These are phyloP conservation scores for Calophaca sinica DNA, from an alignment of 306 rosid species.

Conservation along the genomic window DNA sequence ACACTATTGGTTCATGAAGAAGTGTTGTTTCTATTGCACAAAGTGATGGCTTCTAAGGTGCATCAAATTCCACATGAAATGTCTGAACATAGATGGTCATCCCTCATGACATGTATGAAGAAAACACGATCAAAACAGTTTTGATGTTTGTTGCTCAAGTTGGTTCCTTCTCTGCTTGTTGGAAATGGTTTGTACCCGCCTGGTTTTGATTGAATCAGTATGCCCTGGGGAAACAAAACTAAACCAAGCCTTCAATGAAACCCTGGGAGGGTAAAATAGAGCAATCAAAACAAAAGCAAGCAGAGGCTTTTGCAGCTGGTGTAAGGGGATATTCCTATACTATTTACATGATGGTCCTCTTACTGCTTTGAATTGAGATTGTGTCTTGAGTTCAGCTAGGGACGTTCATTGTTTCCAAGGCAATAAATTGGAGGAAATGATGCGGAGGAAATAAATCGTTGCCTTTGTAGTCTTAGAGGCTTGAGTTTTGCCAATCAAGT, in stretches of 20 bases:
- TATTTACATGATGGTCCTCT: slow-evolving; percentile 3
- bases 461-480: slow-evolving; percentile 20
- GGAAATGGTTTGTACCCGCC: neutral
- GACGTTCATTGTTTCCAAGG: slow-evolving; percentile 18
- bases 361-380: slow-evolving; percentile 10
- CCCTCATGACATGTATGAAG: slow-evolving; percentile 3
- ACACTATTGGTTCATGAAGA: neutral
- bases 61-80: neutral
- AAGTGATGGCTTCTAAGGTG: slow-evolving; percentile 2
- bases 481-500: neutral
- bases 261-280: neutral
- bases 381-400: slow-evolving; percentile 1
- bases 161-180: slow-evolving; percentile 2
- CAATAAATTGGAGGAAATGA: neutral
- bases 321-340: neutral
- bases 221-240: neutral
- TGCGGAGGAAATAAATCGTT: slow-evolving; percentile 11
- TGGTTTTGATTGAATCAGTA: neutral
- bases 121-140: slow-evolving; percentile 3
- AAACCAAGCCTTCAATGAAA: slow-evolving; percentile 24
- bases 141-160: neutral
- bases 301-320: slow-evolving; percentile 3
- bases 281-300: neutral
- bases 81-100: neutral
- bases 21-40: neutral